phyloP scores from a whole-genome alignment of 1,139 yeast genomes.

The Hemisphaericaspora xylanilytica region DNA sequence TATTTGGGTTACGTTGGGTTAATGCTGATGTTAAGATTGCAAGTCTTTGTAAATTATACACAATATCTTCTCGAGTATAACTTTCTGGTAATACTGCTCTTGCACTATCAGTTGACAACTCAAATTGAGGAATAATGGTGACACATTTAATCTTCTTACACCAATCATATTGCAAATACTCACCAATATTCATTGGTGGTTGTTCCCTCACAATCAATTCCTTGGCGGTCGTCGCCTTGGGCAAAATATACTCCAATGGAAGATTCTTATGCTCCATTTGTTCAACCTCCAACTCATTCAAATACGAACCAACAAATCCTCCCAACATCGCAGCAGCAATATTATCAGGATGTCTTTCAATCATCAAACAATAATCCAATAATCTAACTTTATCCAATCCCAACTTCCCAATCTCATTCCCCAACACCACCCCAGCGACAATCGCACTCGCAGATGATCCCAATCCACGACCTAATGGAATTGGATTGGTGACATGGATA shows the following conservation, averaged over 20 bases:
- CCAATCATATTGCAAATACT: conserved; percentile 85
- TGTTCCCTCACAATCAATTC: conserved; percentile 30
- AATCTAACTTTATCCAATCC: conserved; percentile 73
- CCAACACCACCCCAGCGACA: conserved; percentile 94
- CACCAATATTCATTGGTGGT: conserved; percentile 89
- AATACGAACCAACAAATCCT: conserved; percentile 93
- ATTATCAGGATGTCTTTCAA: conserved; percentile 97
- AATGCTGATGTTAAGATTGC: conserved; percentile 66
- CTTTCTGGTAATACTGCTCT: conserved; percentile 83
- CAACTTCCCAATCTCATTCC: conserved; percentile 76
- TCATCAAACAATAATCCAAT: conserved; percentile 93
- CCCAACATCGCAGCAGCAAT: conserved; percentile 99
- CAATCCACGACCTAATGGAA: conserved; percentile 93
- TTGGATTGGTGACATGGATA: conserved; percentile 80
- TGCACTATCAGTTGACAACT: conserved; percentile 87
- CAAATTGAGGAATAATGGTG: conserved; percentile 90
- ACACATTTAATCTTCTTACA: conserved; percentile 78
- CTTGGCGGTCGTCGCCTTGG: conserved; percentile 72
- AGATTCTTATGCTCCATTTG: conserved; percentile 75
- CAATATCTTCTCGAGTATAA: conserved; percentile 78
- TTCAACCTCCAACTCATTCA: conserved; percentile 70
- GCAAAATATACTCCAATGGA: conserved; percentile 80
- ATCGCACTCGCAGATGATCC: conserved; percentile 99
- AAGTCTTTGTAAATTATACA: conserved; percentile 69
- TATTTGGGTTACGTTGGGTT: conserved; percentile 77